Evolutionary conservation across 805 yeast species (phyloP).

Genomic region (Schwanniomyces pseudopolymorphus): DNA sequence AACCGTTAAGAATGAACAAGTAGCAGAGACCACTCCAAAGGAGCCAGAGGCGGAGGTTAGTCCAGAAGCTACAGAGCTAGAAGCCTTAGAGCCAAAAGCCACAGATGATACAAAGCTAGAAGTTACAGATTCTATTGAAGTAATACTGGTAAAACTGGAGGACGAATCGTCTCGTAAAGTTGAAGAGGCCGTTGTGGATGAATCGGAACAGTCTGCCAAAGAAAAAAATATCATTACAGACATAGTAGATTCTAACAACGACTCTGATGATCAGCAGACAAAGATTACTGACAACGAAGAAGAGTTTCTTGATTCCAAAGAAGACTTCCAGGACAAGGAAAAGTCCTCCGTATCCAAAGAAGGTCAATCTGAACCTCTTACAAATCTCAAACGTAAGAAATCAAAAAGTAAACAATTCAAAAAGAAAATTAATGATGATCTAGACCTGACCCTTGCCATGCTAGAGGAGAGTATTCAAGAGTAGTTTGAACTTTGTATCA

Average conservation of each 20-base stretch:
- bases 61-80: no score
- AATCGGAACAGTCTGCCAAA: background rate
- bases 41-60: no score
- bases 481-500: constrained; percentile 1
- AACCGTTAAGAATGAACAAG: no score
- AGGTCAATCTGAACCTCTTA: background rate
- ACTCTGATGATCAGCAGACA: background rate
- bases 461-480: constrained; percentile 35
- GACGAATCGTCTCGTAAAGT: background rate
- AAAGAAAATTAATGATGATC: constrained; percentile 29
- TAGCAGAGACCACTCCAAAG: no score
- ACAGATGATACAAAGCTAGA: background rate
- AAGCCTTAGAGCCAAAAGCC: no score
- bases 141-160: background rate
- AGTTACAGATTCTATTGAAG: background rate
- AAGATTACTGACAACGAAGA: constrained; percentile 8
- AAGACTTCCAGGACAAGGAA: constrained; percentile 3
- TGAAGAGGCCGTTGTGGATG: background rate
- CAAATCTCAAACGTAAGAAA: constrained; percentile 20
- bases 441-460: constrained; percentile 40
- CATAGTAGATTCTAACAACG: background rate
- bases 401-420: constrained; percentile 36
- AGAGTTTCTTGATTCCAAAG: constrained; percentile 20
- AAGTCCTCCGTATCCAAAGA: background rate
- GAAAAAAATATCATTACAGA: background rate